Evolutionary conservation across 2,329 filamentous ascomycete genomes (phyloP).

Genomic region (Colletotrichum abscissum): DNA sequence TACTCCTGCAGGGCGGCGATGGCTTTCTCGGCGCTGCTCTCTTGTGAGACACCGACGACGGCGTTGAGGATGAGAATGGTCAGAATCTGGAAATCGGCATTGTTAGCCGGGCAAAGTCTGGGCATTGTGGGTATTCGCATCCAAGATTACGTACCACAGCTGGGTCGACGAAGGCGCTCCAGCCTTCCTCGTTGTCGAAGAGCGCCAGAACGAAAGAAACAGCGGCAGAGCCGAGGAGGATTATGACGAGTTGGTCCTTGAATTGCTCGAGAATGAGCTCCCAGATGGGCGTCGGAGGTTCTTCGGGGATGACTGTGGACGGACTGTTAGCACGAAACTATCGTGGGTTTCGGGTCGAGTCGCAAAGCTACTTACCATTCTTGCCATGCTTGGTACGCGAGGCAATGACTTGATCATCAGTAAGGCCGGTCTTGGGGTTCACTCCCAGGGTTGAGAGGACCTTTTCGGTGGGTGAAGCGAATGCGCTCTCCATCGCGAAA

Average conservation of each 20-base stretch:
- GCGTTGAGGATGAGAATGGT: constrained; percentile 97
- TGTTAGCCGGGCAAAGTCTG: constrained; percentile 36
- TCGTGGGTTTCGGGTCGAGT: constrained; percentile 10
- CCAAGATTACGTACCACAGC: constrained; percentile 77
- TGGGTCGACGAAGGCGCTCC: constrained; percentile 97
- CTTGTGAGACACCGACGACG: constrained; percentile 96
- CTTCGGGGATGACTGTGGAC: constrained; percentile 74
- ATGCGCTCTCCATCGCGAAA: constrained; percentile 71
- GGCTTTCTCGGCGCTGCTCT: constrained; percentile 98
- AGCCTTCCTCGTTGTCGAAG: constrained; percentile 92
- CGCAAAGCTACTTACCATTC: constrained; percentile 65
- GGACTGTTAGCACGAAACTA: constrained; percentile 32
- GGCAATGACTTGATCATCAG: constrained; percentile 66
- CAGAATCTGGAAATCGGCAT: constrained; percentile 73
- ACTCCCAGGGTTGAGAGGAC: constrained; percentile 71
- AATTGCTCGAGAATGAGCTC: constrained; percentile 98
- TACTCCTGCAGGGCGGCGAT: constrained; percentile 99
- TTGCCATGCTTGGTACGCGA: constrained; percentile 70
- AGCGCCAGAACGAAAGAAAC: constrained; percentile 94
- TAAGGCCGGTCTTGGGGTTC: constrained; percentile 65
- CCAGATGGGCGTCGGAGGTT: constrained; percentile 96
- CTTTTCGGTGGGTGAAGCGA: constrained; percentile 65
- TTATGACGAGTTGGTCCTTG: constrained; percentile 98
- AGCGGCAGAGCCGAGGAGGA: constrained; percentile 90
- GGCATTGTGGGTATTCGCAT: constrained; percentile 26